Conservation (phyloP, 2,329 filamentous ascomycete species). For the Colletotrichum noveboracense region DNA sequence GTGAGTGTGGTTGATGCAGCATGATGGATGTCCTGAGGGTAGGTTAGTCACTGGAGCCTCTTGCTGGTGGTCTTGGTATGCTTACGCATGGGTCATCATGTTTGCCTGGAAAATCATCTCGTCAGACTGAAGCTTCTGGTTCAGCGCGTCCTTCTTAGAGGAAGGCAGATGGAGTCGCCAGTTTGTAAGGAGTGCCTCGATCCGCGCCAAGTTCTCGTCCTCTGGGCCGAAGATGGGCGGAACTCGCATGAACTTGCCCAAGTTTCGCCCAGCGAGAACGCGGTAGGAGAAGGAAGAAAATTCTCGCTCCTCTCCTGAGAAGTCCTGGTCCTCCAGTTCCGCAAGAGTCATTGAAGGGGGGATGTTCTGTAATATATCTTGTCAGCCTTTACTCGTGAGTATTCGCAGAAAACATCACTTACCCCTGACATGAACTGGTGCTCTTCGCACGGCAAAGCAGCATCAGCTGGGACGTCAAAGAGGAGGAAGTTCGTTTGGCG, state of each 20-base stretch:
- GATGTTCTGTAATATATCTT: constrained; percentile 50
- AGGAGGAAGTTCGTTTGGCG: constrained; percentile 73
- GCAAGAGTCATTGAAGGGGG: constrained; percentile 67
- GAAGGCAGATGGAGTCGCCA: constrained; percentile 82
- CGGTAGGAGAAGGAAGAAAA: constrained; percentile 90
- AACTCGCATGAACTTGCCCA: constrained; percentile 75
- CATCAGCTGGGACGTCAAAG: constrained; percentile 70
- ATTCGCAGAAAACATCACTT: constrained; percentile 32
- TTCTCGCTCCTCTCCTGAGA: constrained; percentile 69
- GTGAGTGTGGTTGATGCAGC: constrained; percentile 80
- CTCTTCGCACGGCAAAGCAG: constrained; percentile 83
- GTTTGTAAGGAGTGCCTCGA: constrained; percentile 65
- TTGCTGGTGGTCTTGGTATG: neutral
- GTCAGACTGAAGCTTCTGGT: constrained; percentile 74
- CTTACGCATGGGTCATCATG: constrained; percentile 72
- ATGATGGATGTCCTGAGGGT: constrained; percentile 67
- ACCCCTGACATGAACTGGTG: constrained; percentile 68
- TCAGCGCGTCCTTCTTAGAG: constrained; percentile 72
- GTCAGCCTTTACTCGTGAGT: neutral
- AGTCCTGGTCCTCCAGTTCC: constrained; percentile 79
- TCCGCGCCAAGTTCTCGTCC: constrained; percentile 55
- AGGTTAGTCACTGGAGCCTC: neutral
- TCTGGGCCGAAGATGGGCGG: constrained; percentile 56
- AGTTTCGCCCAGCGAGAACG: constrained; percentile 79
- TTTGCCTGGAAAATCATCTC: constrained; percentile 92